Conservation (phyloP, 2,329 filamentous ascomycete genomes). For the Cercospora sp. region DNA sequence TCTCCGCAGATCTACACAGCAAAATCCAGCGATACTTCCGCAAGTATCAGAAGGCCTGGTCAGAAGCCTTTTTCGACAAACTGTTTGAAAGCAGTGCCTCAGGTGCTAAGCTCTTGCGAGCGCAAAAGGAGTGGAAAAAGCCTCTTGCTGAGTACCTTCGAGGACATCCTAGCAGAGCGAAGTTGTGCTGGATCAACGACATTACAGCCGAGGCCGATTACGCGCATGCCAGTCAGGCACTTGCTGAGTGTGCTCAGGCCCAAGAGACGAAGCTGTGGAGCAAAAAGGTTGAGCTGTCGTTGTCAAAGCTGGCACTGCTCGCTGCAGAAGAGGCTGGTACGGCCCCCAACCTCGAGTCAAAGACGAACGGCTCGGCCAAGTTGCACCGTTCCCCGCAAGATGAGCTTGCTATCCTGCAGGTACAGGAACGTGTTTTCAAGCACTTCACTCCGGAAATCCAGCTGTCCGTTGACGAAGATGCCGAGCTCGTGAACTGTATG, state of each 20-base stretch:
- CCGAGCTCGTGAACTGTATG: slow-evolving; percentile 74
- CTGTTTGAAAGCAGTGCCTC: slow-evolving; percentile 62
- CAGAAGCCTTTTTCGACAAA: slow-evolving; percentile 76
- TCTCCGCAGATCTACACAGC: slow-evolving; percentile 47
- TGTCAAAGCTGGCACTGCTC: slow-evolving; percentile 75
- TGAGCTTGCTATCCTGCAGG: slow-evolving; percentile 66
- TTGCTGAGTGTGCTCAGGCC: slow-evolving; percentile 68
- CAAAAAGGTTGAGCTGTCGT: slow-evolving; percentile 87
- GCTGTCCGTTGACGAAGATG: slow-evolving; percentile 74
- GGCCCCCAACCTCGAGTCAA: neutral
- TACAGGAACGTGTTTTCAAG: slow-evolving; percentile 78
- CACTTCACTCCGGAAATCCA: slow-evolving; percentile 67
- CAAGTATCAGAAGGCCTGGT: slow-evolving; percentile 66
- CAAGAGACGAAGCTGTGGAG: slow-evolving; percentile 83
- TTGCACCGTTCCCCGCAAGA: slow-evolving; percentile 38
- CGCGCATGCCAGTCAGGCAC: slow-evolving; percentile 66
- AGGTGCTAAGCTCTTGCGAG: slow-evolving; percentile 65
- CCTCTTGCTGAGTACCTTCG: slow-evolving; percentile 78
- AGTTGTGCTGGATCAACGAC: slow-evolving; percentile 94
- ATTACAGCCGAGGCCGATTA: slow-evolving; percentile 75
- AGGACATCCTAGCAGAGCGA: slow-evolving; percentile 67
- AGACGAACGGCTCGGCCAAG: slow-evolving; percentile 11
- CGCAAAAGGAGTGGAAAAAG: slow-evolving; percentile 63
- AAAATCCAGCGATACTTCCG: slow-evolving; percentile 57
- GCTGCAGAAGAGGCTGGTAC: slow-evolving; percentile 55